Conservation (phyloP, 2,329 filamentous ascomycete genomes). For the Penicillium sp. region DNA sequence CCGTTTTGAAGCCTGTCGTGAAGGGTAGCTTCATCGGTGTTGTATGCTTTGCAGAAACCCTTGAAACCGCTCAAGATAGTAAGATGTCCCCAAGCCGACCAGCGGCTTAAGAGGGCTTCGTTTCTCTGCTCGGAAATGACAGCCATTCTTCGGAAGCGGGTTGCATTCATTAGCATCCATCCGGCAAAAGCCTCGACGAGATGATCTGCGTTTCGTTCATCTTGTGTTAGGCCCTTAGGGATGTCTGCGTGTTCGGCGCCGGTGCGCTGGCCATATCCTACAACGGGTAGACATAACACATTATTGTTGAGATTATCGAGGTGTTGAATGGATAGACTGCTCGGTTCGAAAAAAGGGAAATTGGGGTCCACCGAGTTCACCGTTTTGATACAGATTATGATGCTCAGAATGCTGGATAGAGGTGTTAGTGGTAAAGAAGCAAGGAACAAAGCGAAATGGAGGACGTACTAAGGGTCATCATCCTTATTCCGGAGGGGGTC, state of each 20-base stretch:
- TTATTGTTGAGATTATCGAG: constrained; percentile 25
- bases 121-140: constrained; percentile 20
- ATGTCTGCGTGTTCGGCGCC: constrained; percentile 24
- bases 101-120: neutral
- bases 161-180: constrained; percentile 33
- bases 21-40: neutral
- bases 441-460: neutral
- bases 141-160: constrained; percentile 34
- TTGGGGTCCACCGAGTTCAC: constrained; percentile 20
- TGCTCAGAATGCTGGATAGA: constrained; percentile 6
- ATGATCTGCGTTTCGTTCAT: constrained; percentile 35
- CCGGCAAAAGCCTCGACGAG: constrained; percentile 42
- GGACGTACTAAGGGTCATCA: constrained; percentile 4
- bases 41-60: constrained; percentile 1
- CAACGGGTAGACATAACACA: constrained; percentile 32
- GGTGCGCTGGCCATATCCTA: constrained; percentile 29
- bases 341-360: constrained; percentile 6
- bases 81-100: constrained; percentile 18
- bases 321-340: constrained; percentile 23
- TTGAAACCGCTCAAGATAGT: neutral
- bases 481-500: constrained; percentile 11
- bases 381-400: constrained; percentile 23
- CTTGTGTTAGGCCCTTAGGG: constrained; percentile 27
- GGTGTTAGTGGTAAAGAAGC: neutral
- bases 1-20: neutral